A percentile compares a stretch with the other conserved stretches of the same genome.
phyloP scores from a whole-genome alignment of 768 basidiomycete species.

The Pulveroboletus sp. region DNA sequence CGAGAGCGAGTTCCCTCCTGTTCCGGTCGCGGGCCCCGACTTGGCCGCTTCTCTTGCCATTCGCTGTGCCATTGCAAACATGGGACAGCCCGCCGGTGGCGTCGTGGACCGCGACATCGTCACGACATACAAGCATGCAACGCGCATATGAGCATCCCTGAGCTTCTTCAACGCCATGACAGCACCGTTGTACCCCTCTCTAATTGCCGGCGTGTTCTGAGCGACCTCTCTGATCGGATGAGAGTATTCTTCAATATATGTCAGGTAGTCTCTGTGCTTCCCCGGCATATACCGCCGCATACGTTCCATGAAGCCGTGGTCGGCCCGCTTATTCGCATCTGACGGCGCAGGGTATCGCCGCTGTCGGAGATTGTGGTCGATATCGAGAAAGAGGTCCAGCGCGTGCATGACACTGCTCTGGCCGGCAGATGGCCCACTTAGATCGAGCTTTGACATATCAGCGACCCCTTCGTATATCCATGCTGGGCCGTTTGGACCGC shows the following conservation, averaged over 20 bases:
- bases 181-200: slow-evolving; percentile 74
- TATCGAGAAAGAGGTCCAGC: slow-evolving; percentile 79
- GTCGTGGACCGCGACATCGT: slow-evolving; percentile 68
- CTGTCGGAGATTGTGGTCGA: slow-evolving; percentile 79
- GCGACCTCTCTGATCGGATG: slow-evolving; percentile 63
- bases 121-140: slow-evolving; percentile 85
- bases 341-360: slow-evolving; percentile 67
- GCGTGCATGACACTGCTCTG: slow-evolving; percentile 91
- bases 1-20: slow-evolving; percentile 84
- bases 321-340: slow-evolving; percentile 58
- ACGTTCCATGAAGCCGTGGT: slow-evolving; percentile 80
- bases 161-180: slow-evolving; percentile 76
- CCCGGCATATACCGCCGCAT: slow-evolving; percentile 97
- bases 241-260: slow-evolving; percentile 53
- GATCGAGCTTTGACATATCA: slow-evolving; percentile 52
- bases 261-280: slow-evolving; percentile 80
- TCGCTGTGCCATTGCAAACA: slow-evolving; percentile 50
- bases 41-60: slow-evolving; percentile 40
- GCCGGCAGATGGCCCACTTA: slow-evolving; percentile 88
- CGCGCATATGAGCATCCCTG: slow-evolving; percentile 83
- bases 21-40: slow-evolving; percentile 64
- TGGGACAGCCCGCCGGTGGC: slow-evolving; percentile 45
- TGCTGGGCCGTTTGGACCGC: slow-evolving; percentile 42
- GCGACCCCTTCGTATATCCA: slow-evolving; percentile 82
- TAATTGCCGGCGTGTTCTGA: slow-evolving; percentile 49